Conservation (phyloP, 441 rosid species). For the Biscutella auriculata region DNA sequence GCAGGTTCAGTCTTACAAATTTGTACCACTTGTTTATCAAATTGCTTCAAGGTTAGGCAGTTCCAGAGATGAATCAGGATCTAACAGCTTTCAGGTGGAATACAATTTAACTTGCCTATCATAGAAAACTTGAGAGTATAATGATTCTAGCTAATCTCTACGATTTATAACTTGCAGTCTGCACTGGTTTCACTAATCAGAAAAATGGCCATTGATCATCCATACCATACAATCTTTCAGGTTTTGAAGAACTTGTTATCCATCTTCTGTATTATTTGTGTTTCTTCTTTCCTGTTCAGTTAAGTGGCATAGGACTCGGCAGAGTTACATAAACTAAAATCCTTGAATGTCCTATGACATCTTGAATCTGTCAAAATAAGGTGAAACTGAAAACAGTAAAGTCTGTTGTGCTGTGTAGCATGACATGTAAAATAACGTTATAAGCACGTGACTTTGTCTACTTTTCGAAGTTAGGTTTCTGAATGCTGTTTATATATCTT, state of each 20-base stretch:
- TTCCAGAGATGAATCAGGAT: conserved; percentile 60
- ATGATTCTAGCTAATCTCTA: conserved; percentile 15
- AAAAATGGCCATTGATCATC: conserved; percentile 98
- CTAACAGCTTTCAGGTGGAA: conserved; percentile 75
- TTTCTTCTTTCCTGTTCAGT: background rate
- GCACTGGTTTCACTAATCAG: conserved; percentile 84
- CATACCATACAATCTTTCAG: conserved; percentile 92
- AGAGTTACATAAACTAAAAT: background rate
- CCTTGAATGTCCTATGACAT: conserved; percentile 6
- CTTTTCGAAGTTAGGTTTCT: background rate
- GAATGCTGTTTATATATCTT: background rate
- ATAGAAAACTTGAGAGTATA: conserved; percentile 5
- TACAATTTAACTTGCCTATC: conserved; percentile 2
- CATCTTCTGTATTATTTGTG: background rate
- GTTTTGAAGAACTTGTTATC: conserved; percentile 25
- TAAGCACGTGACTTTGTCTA: conserved; percentile 4
- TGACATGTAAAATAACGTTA: background rate
- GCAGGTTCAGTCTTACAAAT: conserved; percentile 91
- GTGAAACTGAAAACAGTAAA: background rate
- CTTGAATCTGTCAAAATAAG: conserved; percentile 1
- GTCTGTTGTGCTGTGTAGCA: conserved; percentile 7
- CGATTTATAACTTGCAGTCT: conserved; percentile 42
- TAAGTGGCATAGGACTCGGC: conserved; percentile 5
- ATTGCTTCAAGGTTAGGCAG: conserved; percentile 97
- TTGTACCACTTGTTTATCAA: conserved; percentile 87